phyloP scores from a whole-genome alignment of 2,329 filamentous ascomycete species.

The Cercospora sp. region DNA sequence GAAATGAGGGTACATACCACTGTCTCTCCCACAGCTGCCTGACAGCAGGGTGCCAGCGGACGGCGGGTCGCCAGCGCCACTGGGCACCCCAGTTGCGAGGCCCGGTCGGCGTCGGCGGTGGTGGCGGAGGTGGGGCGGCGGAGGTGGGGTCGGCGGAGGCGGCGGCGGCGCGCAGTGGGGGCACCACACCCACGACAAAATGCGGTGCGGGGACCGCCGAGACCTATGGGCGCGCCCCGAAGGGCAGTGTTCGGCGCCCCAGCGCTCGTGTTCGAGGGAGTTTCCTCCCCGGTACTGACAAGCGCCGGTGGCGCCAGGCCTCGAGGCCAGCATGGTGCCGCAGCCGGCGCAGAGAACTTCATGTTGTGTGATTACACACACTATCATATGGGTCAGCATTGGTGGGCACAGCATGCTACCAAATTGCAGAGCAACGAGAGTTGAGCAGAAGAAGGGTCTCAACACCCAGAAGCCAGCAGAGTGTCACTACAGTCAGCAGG shows the following conservation, averaged over 20 bases:
- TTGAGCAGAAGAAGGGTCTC: background rate
- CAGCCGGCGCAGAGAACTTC: background rate
- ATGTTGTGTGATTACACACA: background rate
- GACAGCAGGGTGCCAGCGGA: background rate
- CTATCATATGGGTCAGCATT: background rate
- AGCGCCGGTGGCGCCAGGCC: background rate
- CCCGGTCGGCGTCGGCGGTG: background rate
- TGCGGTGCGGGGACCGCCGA: background rate
- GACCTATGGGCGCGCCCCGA: background rate
- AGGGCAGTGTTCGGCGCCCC: background rate
- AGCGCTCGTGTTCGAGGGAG: background rate
- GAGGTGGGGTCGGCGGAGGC: background rate
- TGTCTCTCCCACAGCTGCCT: background rate
- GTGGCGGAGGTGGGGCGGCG: background rate
- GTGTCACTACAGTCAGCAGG: background rate
- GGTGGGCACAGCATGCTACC: background rate
- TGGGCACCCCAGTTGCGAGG: background rate
- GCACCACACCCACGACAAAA: background rate
- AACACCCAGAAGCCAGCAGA: background rate
- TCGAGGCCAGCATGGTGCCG: background rate
- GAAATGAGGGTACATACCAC: background rate
- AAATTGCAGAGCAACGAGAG: background rate
- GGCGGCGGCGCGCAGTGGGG: background rate
- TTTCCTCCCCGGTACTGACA: background rate
- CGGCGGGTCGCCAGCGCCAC: background rate